Conservation (phyloP, 2,329 filamentous ascomycete genomes). For the Paramyrothecium sp. region DNA sequence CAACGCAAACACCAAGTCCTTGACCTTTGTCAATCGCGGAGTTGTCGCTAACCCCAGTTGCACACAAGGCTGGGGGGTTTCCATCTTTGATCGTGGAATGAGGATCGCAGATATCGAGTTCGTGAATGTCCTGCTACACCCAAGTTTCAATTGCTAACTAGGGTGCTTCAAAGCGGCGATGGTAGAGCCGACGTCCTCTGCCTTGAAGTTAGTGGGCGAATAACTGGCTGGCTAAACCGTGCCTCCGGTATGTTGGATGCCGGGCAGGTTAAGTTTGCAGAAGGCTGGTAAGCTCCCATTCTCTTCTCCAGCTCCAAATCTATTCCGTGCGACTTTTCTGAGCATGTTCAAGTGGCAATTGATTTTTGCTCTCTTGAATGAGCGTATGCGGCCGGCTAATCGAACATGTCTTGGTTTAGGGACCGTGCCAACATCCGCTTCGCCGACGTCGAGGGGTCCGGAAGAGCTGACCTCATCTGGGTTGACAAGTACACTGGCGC, state of each 20-base stretch:
- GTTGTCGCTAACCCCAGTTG: not conserved
- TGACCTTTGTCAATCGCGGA: not conserved
- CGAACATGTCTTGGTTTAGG: not conserved
- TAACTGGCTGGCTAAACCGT: not conserved
- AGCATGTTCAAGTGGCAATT: too few species aligned
- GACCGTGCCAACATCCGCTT: slow-evolving; percentile 11
- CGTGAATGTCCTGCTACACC: not conserved
- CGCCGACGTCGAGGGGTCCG: slow-evolving; percentile 4
- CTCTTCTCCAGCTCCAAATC: too few species aligned
- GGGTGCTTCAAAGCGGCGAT: not conserved
- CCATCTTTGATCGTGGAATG: not conserved
- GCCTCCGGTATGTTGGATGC: not conserved
- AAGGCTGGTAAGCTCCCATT: not conserved
- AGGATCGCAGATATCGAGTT: not conserved
- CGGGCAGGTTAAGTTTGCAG: not conserved
- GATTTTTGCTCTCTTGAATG: too few species aligned
- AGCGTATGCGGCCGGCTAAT: not conserved
- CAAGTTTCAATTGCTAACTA: not conserved
- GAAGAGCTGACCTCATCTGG: slow-evolving; percentile 10
- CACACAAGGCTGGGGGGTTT: not conserved
- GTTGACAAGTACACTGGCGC: slow-evolving; percentile 11
- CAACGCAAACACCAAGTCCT: not conserved
- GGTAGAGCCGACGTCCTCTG: not conserved
- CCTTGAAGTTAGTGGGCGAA: not conserved
- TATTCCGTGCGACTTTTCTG: too few species aligned